Conservation (phyloP, 2,329 filamentous ascomycete genomes). For the Nemania abortiva region DNA sequence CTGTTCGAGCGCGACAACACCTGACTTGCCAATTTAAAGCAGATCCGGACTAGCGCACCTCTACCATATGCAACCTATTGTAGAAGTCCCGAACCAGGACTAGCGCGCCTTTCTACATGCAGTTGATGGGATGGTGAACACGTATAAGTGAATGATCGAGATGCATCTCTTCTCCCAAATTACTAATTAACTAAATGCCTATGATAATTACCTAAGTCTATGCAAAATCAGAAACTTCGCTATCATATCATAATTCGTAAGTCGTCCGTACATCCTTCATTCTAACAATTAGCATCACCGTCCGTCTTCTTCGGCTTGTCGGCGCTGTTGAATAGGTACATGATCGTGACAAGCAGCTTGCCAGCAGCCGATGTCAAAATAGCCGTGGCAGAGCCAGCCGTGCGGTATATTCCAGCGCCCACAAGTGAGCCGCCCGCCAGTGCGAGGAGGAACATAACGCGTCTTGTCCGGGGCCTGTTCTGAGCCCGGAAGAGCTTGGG, state of each 20-base stretch:
- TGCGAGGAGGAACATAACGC: constrained; percentile 62
- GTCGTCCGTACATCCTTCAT: neutral
- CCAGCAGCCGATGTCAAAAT: constrained; percentile 59
- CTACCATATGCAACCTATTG: too few relatives aligned
- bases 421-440: constrained; percentile 63
- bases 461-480: constrained; percentile 64
- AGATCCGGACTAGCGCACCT: constrained; percentile 10
- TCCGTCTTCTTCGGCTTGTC: constrained; percentile 50
- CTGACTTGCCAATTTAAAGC: constrained; percentile 42
- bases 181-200: neutral
- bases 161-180: constrained; percentile 1
- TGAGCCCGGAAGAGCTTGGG: constrained; percentile 58
- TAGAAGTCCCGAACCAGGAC: too few relatives aligned
- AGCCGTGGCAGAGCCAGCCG: constrained; percentile 57
- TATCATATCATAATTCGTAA: constrained; percentile 31
- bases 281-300: constrained; percentile 35
- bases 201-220: constrained; percentile 14
- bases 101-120: too few relatives aligned
- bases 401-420: constrained; percentile 63
- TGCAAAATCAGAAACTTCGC: neutral
- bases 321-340: constrained; percentile 58
- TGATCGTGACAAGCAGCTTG: constrained; percentile 59
- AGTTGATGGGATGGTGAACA: too few relatives aligned
- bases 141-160: neutral
- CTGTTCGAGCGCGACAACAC: constrained; percentile 40